phyloP scores from a whole-genome alignment of 441 rosid genomes.

The Lepidium campestre region DNA sequence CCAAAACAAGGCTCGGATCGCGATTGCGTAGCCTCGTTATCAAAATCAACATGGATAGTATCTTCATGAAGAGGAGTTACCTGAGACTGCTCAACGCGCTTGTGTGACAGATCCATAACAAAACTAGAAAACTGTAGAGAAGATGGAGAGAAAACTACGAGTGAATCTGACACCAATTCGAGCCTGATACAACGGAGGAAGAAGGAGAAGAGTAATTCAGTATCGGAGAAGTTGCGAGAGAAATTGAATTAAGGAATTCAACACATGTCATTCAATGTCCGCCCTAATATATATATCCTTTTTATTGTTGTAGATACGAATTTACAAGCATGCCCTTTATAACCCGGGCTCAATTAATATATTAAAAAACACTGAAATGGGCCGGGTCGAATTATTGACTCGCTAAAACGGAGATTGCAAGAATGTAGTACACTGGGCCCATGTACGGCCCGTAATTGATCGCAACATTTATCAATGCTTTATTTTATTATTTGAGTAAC shows the following conservation, averaged over 20 bases:
- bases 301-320: too few relatives aligned
- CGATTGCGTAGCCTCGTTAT: constrained; percentile 27
- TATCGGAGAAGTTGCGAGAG: constrained; percentile 14
- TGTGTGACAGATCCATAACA: constrained; percentile 77
- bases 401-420: not conserved
- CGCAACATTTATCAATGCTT: constrained; percentile 12
- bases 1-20: constrained; percentile 42
- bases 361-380: not conserved
- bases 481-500: constrained; percentile 8
- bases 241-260: constrained; percentile 14
- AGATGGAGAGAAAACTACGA: constrained; percentile 30
- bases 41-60: not conserved
- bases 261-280: too few relatives aligned
- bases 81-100: constrained; percentile 70
- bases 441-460: not conserved
- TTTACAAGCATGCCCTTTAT: too few relatives aligned
- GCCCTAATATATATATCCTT: too few relatives aligned
- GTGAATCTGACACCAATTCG: constrained; percentile 11
- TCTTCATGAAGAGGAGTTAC: constrained; percentile 21
- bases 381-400: not conserved
- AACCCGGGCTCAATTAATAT: too few relatives aligned
- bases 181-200: constrained; percentile 3
- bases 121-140: constrained; percentile 40
- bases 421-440: not conserved
- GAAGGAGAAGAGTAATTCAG: constrained; percentile 5